Evolutionary conservation across 2,329 filamentous ascomycete genomes (phyloP).

Genomic region (Xylaria sp.): DNA sequence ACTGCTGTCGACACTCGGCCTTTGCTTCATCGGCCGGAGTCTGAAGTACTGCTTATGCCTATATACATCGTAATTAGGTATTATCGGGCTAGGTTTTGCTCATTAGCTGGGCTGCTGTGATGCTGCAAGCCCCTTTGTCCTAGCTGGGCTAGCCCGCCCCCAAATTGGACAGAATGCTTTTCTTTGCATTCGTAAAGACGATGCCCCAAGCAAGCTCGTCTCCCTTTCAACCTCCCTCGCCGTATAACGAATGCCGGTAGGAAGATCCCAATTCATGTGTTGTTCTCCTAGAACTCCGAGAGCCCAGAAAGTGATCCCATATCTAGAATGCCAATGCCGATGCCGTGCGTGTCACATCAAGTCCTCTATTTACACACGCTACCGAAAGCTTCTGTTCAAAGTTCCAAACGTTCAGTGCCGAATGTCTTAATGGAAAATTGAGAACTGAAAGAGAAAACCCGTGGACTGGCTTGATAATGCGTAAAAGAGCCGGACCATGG

Average conservation of each 20-base stretch:
- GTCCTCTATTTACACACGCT: constrained; percentile 61
- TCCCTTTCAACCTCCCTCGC: constrained; percentile 42
- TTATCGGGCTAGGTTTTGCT: constrained; percentile 54
- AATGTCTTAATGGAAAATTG: constrained; percentile 46
- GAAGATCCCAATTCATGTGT: constrained; percentile 52
- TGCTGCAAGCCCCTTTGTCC: constrained; percentile 45
- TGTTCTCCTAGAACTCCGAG: constrained; percentile 61
- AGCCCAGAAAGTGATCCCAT: constrained; percentile 54
- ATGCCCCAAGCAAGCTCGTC: constrained; percentile 21
- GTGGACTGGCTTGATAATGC: constrained; percentile 27
- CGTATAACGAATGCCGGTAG: constrained; percentile 60
- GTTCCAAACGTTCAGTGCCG: constrained; percentile 47
- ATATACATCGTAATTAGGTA: constrained; percentile 57
- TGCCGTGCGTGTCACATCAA: constrained; percentile 63
- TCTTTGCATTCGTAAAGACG: constrained; percentile 37
- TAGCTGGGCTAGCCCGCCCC: constrained; percentile 52
- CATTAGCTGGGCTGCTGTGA: constrained; percentile 44
- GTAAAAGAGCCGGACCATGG: constrained; percentile 32
- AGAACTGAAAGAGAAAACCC: constrained; percentile 47
- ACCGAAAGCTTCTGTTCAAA: constrained; percentile 52
- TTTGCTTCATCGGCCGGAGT: constrained; percentile 32
- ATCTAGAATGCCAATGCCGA: constrained; percentile 62
- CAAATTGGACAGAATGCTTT: constrained; percentile 46
- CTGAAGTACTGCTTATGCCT: constrained; percentile 43
- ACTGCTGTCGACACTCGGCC: constrained; percentile 39